Percentiles rank a stretch among this genome's conserved stretches.
Evolutionary conservation across 2,329 filamentous ascomycete genomes (phyloP).

Genomic region (Cucurbitaria berberidis): DNA sequence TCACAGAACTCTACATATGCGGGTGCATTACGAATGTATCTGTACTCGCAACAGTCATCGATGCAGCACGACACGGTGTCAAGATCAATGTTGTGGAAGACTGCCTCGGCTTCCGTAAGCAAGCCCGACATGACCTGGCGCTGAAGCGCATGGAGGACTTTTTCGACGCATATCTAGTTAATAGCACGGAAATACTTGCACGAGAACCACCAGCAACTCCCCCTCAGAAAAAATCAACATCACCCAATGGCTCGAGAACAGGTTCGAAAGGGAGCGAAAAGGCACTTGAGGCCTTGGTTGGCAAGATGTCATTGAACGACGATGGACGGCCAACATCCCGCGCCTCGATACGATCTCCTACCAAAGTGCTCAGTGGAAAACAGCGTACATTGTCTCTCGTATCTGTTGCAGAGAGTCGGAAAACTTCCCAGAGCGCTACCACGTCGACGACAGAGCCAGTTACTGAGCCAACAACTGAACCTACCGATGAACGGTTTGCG

Average conservation of each 20-base stretch:
- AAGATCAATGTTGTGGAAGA: conserved; percentile 87
- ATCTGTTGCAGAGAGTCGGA: conserved; percentile 28
- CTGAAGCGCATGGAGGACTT: conserved; percentile 74
- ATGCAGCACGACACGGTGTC: conserved; percentile 86
- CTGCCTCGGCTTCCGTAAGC: conserved; percentile 80
- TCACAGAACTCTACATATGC: conserved; percentile 88
- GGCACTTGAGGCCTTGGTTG: conserved; percentile 31
- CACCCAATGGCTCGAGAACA: conserved; percentile 11
- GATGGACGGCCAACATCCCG: conserved; percentile 9
- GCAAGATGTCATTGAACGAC: conserved; percentile 28
- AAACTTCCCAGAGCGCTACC: conserved; percentile 18
- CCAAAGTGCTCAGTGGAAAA: conserved; percentile 28
- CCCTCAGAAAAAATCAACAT: conserved; percentile 10
- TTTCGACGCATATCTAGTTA: conserved; percentile 73
- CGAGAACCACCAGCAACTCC: conserved; percentile 18
- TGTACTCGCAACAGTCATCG: conserved; percentile 88
- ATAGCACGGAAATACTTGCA: conserved; percentile 64
- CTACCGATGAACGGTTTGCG: conserved; percentile 40
- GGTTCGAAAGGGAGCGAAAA: conserved; percentile 19
- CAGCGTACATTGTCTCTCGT: conserved; percentile 29
- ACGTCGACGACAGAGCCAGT: not conserved
- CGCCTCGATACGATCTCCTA: conserved; percentile 16
- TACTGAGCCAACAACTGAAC: conserved; percentile 4
- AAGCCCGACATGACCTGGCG: conserved; percentile 71
- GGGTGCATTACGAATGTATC: conserved; percentile 87